Evolutionary conservation across 140 eudicot species (phyloP).

Genomic region (Eryngium alpinum): DNA sequence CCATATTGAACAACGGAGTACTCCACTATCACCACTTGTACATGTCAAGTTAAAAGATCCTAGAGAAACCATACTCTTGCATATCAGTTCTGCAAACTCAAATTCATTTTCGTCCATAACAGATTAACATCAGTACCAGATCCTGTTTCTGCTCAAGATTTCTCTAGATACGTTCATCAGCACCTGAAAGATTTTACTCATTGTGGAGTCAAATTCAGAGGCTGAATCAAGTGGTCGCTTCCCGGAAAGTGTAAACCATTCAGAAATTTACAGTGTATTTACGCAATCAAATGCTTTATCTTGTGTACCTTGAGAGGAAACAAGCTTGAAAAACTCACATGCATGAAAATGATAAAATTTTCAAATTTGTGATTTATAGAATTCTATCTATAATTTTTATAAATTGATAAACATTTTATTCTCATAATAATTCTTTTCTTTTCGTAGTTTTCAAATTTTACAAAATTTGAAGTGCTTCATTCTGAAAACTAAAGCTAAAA

Average conservation of each 20-base stretch:
- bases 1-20: slow-evolving; percentile 35
- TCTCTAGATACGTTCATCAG: slow-evolving; percentile 72
- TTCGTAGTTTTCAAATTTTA: no score
- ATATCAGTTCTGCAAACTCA: slow-evolving; percentile 78
- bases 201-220: slow-evolving; percentile 79
- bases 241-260: slow-evolving; percentile 42
- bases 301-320: slow-evolving; percentile 74
- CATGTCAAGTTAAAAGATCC: slow-evolving; percentile 84
- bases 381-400: no score
- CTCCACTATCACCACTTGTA: slow-evolving; percentile 42
- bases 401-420: no score
- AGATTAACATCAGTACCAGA: slow-evolving; percentile 37
- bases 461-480: no score
- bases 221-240: slow-evolving; percentile 78
- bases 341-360: slow-evolving; percentile 96
- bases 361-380: no score
- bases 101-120: slow-evolving; percentile 47
- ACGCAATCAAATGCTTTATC: background rate
- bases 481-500: no score
- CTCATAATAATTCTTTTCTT: no score
- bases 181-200: slow-evolving; percentile 65
- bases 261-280: background rate
- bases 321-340: slow-evolving; percentile 89
- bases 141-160: slow-evolving; percentile 48
- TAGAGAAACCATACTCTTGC: slow-evolving; percentile 89